These are phyloP conservation scores for Viola pubescens DNA, from an alignment of 441 rosid genomes.

Conservation along the genomic window DNA sequence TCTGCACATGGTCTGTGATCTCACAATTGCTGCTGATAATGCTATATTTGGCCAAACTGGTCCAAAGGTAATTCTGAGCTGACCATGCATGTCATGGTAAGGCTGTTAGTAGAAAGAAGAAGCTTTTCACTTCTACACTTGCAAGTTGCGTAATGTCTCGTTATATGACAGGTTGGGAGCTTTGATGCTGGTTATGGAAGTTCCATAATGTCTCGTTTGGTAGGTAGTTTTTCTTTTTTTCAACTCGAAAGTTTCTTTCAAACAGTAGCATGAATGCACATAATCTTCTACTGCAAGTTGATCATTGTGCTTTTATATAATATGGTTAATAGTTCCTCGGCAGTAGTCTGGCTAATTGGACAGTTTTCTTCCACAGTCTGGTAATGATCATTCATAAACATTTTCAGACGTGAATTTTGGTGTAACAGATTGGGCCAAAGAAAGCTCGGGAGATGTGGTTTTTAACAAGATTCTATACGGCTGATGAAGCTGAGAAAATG, in stretches of 20 bases:
- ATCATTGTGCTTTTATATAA: neutral
- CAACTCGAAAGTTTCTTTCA: neutral
- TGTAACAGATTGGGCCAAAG: constrained; percentile 72
- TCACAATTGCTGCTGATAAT: constrained; percentile 91
- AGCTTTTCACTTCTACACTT: neutral
- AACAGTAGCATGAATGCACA: too few relatives aligned
- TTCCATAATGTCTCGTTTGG: constrained; percentile 93
- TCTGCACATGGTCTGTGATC: constrained; percentile 91
- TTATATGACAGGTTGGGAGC: constrained; percentile 66
- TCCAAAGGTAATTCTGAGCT: constrained; percentile 53
- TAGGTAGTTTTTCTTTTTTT: constrained; percentile 23
- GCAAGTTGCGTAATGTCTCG: neutral
- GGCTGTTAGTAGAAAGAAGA: neutral
- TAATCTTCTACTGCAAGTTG: neutral
- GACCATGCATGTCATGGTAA: neutral
- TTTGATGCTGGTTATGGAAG: constrained; percentile 98
- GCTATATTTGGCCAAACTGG: constrained; percentile 94
- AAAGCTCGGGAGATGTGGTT: constrained; percentile 96
- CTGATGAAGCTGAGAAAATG: constrained; percentile 87
- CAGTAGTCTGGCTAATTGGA: neutral
- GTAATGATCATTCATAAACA: too few relatives aligned
- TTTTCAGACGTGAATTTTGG: constrained; percentile 4
- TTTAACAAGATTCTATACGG: constrained; percentile 73
- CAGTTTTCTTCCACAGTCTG: neutral
- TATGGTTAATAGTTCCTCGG: neutral